Evolutionary conservation across 2,329 filamentous ascomycete genomes (phyloP).

Genomic region (Colletotrichum horii): DNA sequence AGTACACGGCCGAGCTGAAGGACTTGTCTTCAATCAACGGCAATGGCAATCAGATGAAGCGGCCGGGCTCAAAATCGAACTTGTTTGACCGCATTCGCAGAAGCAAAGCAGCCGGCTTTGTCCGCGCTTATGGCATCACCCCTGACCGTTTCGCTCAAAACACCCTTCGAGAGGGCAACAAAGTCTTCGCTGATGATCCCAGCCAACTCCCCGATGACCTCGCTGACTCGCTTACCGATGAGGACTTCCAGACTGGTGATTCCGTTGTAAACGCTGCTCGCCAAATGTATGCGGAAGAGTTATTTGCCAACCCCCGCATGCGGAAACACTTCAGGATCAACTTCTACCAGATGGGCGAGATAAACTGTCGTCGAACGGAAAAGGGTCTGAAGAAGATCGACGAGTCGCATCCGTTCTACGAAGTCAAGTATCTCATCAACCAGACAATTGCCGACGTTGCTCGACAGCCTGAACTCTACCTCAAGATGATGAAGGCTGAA

Average conservation of each 20-base stretch:
- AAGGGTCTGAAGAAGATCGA: conserved; percentile 94
- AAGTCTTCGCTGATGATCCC: conserved; percentile 85
- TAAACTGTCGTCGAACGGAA: conserved; percentile 90
- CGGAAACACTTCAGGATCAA: conserved; percentile 83
- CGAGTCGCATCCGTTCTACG: conserved; percentile 94
- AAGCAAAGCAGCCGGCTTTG: conserved; percentile 80
- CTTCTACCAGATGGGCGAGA: conserved; percentile 82
- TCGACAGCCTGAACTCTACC: conserved; percentile 83
- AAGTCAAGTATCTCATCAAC: conserved; percentile 94
- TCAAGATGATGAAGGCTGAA: conserved; percentile 98
- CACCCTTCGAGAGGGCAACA: conserved; percentile 77
- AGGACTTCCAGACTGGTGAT: conserved; percentile 76
- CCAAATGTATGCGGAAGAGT: conserved; percentile 88
- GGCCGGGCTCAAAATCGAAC: conserved; percentile 81
- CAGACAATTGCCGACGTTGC: conserved; percentile 85
- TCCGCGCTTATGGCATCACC: conserved; percentile 87
- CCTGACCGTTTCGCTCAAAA: conserved; percentile 90
- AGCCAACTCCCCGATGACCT: conserved; percentile 81
- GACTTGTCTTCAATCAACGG: conserved; percentile 73
- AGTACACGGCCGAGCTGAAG: conserved; percentile 83
- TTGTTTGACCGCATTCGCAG: conserved; percentile 85
- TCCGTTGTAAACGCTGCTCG: conserved; percentile 81
- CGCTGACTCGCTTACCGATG: conserved; percentile 77
- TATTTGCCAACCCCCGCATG: conserved; percentile 87
- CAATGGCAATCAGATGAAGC: conserved; percentile 71